These are phyloP conservation scores for Mucor lusitanicus DNA, from an alignment of 371 early-diverging fungal species.

Conservation along the genomic window DNA sequence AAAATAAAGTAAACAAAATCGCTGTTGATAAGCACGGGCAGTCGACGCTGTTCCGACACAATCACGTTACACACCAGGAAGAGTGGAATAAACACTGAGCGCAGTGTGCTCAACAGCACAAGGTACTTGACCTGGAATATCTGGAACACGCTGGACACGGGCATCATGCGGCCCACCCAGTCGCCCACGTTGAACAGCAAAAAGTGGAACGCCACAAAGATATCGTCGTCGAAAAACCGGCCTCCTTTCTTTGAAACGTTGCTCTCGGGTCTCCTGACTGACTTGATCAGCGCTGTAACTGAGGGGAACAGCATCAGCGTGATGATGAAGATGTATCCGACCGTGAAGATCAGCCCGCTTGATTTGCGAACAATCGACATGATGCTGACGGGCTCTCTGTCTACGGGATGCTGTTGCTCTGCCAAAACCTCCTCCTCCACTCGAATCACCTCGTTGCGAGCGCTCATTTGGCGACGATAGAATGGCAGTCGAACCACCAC, in stretches of 20 bases:
- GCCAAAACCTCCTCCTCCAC: constrained; percentile 6
- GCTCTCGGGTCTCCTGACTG: constrained; percentile 32
- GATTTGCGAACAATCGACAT: constrained; percentile 33
- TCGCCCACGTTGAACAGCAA: constrained; percentile 77
- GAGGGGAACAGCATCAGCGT: constrained; percentile 82
- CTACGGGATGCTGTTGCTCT: not conserved
- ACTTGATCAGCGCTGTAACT: constrained; percentile 70
- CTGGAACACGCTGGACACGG: constrained; percentile 36
- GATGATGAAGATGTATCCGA: constrained; percentile 62
- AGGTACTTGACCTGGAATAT: constrained; percentile 47
- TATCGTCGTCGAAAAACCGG: constrained; percentile 51
- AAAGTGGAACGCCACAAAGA: constrained; percentile 79
- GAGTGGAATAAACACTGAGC: constrained; percentile 67
- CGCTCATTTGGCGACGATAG: constrained; percentile 47
- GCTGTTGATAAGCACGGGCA: constrained; percentile 60
- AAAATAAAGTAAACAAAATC: constrained; percentile 65
- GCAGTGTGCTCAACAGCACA: constrained; percentile 42
- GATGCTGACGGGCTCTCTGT: constrained; percentile 13
- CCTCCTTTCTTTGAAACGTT: constrained; percentile 15
- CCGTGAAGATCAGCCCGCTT: constrained; percentile 49
- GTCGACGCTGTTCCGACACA: constrained; percentile 41
- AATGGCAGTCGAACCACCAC: constrained; percentile 48
- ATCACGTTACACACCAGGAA: constrained; percentile 73
- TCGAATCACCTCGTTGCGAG: constrained; percentile 6
- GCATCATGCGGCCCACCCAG: constrained; percentile 68